A percentile compares a stretch with the other conserved stretches of the same genome.
Evolutionary conservation across 2,329 filamentous ascomycete genomes (phyloP).

Genomic region (Rhynchosporium agropyri): DNA sequence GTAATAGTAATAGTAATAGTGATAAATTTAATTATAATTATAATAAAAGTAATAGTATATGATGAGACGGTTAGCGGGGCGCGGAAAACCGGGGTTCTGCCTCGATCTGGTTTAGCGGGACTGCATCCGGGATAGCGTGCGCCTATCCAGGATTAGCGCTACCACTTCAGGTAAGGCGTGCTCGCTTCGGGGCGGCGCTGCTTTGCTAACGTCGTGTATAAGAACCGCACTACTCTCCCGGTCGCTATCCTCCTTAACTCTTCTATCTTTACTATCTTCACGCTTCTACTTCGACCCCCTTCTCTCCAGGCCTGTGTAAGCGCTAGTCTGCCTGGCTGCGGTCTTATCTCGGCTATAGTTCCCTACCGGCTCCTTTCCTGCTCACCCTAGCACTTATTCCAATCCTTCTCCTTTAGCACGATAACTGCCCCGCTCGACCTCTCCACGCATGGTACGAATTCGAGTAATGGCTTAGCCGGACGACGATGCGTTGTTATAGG

Average conservation of each 20-base stretch:
- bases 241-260: not conserved
- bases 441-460: too few species aligned
- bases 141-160: not conserved
- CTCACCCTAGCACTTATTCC: too few species aligned
- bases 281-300: not conserved
- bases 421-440: too few species aligned
- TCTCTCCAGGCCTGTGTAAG: not conserved
- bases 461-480: too few species aligned
- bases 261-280: not conserved
- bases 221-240: conserved; percentile 5
- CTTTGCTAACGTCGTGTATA: conserved; percentile 5
- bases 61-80: conserved; percentile 13
- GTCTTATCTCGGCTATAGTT: not conserved
- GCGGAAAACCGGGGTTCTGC: not conserved
- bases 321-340: not conserved
- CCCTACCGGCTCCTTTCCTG: too few species aligned
- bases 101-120: conserved; percentile 8
- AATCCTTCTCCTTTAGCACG: too few species aligned
- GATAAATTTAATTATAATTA: too few species aligned
- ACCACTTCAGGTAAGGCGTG: conserved; percentile 5
- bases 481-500: too few species aligned
- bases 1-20: too few species aligned
- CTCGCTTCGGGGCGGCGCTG: conserved; percentile 6
- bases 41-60: too few species aligned
- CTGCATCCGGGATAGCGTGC: conserved; percentile 2